A percentile compares a stretch with the other conserved stretches of the same genome.
These are phyloP conservation scores for Quambalaria eucalypti DNA, from an alignment of 1,284 basidiomycete genomes.

Conservation along the genomic window DNA sequence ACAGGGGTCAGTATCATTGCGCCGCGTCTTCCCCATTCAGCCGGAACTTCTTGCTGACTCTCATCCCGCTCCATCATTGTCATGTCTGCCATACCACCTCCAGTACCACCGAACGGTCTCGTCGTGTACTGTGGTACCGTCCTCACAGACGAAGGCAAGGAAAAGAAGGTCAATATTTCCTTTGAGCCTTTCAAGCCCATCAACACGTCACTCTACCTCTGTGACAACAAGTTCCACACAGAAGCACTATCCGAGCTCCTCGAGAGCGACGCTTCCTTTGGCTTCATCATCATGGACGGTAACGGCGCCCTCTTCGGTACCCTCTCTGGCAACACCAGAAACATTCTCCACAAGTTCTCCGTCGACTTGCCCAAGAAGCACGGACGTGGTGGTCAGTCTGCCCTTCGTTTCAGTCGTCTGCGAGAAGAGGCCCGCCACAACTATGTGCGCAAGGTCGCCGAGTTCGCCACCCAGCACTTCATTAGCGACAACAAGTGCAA, in stretches of 20 bases:
- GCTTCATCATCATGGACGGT: constrained; percentile 99
- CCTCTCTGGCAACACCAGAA: constrained; percentile 91
- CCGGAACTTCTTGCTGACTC: background rate
- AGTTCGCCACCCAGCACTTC: constrained; percentile 92
- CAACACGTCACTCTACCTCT: constrained; percentile 90
- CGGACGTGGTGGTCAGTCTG: constrained; percentile 97
- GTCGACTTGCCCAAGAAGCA: constrained; percentile 99
- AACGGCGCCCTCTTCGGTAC: constrained; percentile 94
- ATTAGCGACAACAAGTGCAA: constrained; percentile 98
- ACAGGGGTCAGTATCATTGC: constrained; percentile 11
- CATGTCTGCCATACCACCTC: too few species aligned
- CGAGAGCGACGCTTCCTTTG: constrained; percentile 94
- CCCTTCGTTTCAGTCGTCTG: constrained; percentile 97
- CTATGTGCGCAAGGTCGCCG: constrained; percentile 97
- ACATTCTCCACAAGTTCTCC: constrained; percentile 94
- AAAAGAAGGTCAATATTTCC: constrained; percentile 82
- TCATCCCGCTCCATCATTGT: too few species aligned
- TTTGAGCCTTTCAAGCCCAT: constrained; percentile 90
- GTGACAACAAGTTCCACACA: constrained; percentile 99
- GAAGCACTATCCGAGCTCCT: constrained; percentile 92
- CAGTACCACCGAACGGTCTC: constrained; percentile 89
- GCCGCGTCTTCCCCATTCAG: background rate
- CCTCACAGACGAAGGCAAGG: constrained; percentile 87
- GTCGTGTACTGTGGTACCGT: constrained; percentile 88
- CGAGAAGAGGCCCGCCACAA: constrained; percentile 99